These are phyloP conservation scores for Neurospora sp. DNA, from an alignment of 495 filamentous ascomycete species.

Conservation along the genomic window DNA sequence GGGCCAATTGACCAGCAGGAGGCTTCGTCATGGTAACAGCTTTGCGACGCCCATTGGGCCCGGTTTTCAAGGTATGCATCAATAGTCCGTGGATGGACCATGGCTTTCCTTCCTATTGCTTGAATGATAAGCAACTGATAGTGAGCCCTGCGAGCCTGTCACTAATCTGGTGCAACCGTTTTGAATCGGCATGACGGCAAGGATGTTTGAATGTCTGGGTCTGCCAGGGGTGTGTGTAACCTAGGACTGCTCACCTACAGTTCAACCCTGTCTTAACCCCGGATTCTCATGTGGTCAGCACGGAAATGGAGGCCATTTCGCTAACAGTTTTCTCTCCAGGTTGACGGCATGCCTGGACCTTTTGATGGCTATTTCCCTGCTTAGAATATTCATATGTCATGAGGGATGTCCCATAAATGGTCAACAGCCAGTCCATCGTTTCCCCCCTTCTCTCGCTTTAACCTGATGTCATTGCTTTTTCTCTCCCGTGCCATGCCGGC, in stretches of 20 bases:
- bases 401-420: not conserved
- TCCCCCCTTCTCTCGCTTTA: not conserved
- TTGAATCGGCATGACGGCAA: not conserved
- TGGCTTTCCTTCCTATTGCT: not conserved
- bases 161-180: not conserved
- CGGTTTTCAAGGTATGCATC: not conserved
- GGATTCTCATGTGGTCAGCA: not conserved
- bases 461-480: not conserved
- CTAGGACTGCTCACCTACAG: not conserved
- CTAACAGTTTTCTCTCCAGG: not conserved
- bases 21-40: not conserved
- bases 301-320: not conserved
- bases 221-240: not conserved
- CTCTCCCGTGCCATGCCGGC: not conserved
- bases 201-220: not conserved
- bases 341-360: not conserved
- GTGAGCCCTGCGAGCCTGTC: not conserved
- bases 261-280: not conserved
- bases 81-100: not conserved
- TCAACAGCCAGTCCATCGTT: not conserved
- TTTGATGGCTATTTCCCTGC: not conserved
- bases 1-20: not conserved
- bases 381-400: not conserved
- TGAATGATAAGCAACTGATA: not conserved
- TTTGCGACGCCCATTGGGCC: not conserved